phyloP scores from a whole-genome alignment of 495 filamentous ascomycete genomes.

The Symbiotaphrina buchneri region DNA sequence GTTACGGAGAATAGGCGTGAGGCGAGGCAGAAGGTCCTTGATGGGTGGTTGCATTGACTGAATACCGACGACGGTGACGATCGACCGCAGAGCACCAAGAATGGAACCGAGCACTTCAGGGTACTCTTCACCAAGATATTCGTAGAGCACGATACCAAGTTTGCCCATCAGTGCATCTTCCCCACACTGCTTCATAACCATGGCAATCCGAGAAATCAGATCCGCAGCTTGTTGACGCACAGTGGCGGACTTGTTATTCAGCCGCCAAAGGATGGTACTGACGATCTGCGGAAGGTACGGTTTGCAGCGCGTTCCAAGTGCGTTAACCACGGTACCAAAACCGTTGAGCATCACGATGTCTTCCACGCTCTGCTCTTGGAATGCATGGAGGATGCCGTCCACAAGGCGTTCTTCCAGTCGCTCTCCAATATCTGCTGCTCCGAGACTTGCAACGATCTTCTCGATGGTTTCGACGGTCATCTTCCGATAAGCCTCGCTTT shows the following conservation, averaged over 20 bases:
- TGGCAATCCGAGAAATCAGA: constrained; percentile 84
- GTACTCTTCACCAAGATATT: constrained; percentile 98
- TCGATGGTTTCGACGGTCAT: constrained; percentile 98
- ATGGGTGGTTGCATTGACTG: constrained; percentile 98
- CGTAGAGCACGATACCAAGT: constrained; percentile 88
- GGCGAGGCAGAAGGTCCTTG: constrained; percentile 80
- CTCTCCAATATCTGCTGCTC: constrained; percentile 84
- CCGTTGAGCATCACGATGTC: constrained; percentile 93
- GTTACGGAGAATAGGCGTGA: constrained; percentile 93
- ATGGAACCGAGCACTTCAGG: constrained; percentile 96
- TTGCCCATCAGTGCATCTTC: constrained; percentile 94
- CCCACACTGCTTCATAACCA: constrained; percentile 97
- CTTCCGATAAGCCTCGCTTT: constrained; percentile 94
- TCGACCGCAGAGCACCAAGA: constrained; percentile 79
- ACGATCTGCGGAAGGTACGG: constrained; percentile 93
- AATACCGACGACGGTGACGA: constrained; percentile 97
- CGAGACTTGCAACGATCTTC: constrained; percentile 79
- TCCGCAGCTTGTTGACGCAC: constrained; percentile 96
- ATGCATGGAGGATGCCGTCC: constrained; percentile 89
- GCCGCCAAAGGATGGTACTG: constrained; percentile 84
- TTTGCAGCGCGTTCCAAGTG: constrained; percentile 82
- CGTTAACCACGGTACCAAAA: constrained; percentile 96
- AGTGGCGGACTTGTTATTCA: constrained; percentile 93
- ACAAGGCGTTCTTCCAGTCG: constrained; percentile 81
- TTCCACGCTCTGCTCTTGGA: constrained; percentile 96